Base-by-base conservation (phyloP, 2,329 filamentous ascomycete species). In the Hypomyces perniciosus region DNA sequence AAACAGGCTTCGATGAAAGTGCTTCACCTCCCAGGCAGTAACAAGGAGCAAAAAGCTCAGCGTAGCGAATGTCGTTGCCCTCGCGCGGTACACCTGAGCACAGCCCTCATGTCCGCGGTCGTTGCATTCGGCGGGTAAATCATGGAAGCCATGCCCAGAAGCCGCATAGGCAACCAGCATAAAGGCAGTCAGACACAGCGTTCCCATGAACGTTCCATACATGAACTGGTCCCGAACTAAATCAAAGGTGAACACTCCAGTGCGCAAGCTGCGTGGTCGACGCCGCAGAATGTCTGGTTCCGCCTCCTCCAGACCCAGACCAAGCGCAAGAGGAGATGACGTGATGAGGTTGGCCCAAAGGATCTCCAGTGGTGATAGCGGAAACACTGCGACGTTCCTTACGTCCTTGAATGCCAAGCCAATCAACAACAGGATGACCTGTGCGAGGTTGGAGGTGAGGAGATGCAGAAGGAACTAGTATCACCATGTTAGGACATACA, bases 321-420 rank as follows among this genome's bases (percentile, higher is more conserved):
- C 85, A 59, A 89, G 81, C 39, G 86, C 86, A 1, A 86, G 76
- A 58, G 87, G 79, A 6, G 81, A 85, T 1, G 83, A 86, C 1
- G 85, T 89, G 48, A 88, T 78, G 61, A 89, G 80, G 63, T 88
- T 89, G 55, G 86, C 83, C 85, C 85, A 89, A 31, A 89, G 77
- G 60, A 88, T 87, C 62, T 89, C 84, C 4, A 89, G 76, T 0
- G 85, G 85, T 1, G 83, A 83, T 10, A 89, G 73, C 0, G 85
- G 85, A 61, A 88, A 88, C 10, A 88, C 80, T 1, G 84, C 85
- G 12, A 80, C 68, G 9, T 72, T 70, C 2, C 72, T 63, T 0
- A 56, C 57, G 59, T 88, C 85, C 65, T 84, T 83, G 71, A 88
- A 88, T 1, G 77, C 77, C 5, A 89, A 77, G 44, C 83, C 85